Evolutionary conservation across 306 rosid genomes (phyloP).

Genomic region (Macrotyloma uniflorum): DNA sequence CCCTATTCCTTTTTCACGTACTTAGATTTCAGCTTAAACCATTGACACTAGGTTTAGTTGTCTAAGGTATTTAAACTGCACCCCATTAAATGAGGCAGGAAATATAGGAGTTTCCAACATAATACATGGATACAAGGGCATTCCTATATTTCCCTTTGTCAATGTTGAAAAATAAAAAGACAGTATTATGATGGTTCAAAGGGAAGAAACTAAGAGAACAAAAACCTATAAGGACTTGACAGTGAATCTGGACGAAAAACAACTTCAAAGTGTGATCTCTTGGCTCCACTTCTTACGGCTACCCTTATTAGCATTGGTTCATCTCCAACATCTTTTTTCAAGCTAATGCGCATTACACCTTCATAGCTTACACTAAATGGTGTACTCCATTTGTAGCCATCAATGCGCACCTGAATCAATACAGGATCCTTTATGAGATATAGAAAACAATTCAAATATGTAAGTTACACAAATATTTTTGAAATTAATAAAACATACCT

Average conservation of each 20-base stretch:
- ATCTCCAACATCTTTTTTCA: constrained; percentile 68
- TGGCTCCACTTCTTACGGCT: constrained; percentile 90
- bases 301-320: constrained; percentile 65
- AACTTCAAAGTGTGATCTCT: constrained; percentile 85
- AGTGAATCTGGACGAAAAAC: constrained; percentile 73
- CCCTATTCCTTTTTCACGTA: no score
- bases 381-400: constrained; percentile 90
- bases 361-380: constrained; percentile 83
- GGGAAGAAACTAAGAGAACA: constrained; percentile 31
- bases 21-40: not conserved
- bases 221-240: constrained; percentile 91
- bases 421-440: constrained; percentile 31
- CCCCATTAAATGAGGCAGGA: not conserved
- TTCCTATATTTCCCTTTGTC: not conserved
- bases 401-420: constrained; percentile 69
- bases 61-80: not conserved
- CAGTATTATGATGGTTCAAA: not conserved
- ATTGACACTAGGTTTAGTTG: not conserved
- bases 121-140: not conserved
- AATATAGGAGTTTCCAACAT: no score
- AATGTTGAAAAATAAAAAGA: constrained; percentile 1
- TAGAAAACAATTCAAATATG: constrained; percentile 22
- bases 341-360: constrained; percentile 81
- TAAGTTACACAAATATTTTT: constrained; percentile 14
- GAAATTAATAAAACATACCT: constrained; percentile 50